Percentiles rank a stretch among this genome's conserved stretches.
Conservation (phyloP, 495 filamentous ascomycete species). For the Trichoderma asperelloides region DNA sequence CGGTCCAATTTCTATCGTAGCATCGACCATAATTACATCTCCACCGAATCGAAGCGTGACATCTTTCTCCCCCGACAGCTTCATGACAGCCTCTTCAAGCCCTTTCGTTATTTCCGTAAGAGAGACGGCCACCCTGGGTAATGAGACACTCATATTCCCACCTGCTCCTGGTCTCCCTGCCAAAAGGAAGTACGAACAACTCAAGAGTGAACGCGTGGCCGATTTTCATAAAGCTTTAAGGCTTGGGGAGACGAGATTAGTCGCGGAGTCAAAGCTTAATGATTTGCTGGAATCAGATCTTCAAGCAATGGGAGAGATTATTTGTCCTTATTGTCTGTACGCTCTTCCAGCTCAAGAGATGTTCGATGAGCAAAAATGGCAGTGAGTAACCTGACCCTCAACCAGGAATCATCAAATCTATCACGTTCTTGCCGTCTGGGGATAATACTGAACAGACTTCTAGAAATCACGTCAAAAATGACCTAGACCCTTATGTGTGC, state of each 20-base stretch:
- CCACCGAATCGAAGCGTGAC: background rate
- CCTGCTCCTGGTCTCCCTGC: background rate
- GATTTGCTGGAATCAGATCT: background rate
- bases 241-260: no score
- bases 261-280: background rate
- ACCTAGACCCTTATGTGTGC: background rate
- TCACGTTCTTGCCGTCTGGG: background rate
- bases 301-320: background rate
- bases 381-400: background rate
- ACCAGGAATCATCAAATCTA: no score
- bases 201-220: background rate
- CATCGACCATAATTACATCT: background rate
- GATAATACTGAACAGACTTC: background rate
- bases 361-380: background rate
- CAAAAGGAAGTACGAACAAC: background rate
- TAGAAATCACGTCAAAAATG: background rate
- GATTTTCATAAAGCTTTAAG: no score
- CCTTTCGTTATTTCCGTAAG: background rate
- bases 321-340: background rate
- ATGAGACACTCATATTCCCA: background rate
- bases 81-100: background rate
- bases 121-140: background rate
- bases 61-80: background rate
- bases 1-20: no score
- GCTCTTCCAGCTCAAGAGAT: background rate